Evolutionary conservation across 805 yeast species (phyloP).

Genomic region (Spathaspora sp.): DNA sequence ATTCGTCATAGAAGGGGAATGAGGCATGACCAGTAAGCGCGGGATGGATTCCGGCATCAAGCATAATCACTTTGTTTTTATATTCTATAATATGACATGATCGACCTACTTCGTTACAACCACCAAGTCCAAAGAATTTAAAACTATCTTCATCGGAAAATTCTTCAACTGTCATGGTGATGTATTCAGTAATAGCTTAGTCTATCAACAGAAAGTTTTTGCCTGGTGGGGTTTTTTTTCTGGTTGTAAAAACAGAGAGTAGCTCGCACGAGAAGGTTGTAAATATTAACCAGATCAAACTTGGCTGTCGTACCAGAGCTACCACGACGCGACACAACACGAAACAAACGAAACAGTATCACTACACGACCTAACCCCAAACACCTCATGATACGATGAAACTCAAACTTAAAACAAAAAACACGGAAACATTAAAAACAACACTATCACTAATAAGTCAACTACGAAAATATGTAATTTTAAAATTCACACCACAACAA

Average conservation of each 20-base stretch:
- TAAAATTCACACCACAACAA: slow-evolving; percentile 50
- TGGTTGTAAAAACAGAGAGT: too few species aligned
- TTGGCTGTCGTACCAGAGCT: neutral
- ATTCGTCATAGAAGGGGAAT: slow-evolving; percentile 93
- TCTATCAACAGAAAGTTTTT: too few species aligned
- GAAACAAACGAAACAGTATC: neutral
- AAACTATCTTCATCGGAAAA: slow-evolving; percentile 35
- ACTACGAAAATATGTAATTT: slow-evolving; percentile 52
- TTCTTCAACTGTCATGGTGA: slow-evolving; percentile 12
- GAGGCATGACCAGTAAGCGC: slow-evolving; percentile 88
- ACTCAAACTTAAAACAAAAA: slow-evolving; percentile 15
- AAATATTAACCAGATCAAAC: too few species aligned
- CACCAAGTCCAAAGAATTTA: slow-evolving; percentile 87
- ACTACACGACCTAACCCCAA: neutral
- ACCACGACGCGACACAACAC: neutral
- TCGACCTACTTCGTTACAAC: slow-evolving; percentile 97
- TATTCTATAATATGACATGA: slow-evolving; percentile 91
- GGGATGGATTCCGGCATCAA: slow-evolving; percentile 98
- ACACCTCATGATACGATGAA: slow-evolving; percentile 12
- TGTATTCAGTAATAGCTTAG: neutral
- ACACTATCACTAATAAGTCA: slow-evolving; percentile 48
- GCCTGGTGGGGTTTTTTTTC: too few species aligned
- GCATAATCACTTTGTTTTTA: slow-evolving; percentile 92
- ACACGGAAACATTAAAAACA: slow-evolving; percentile 22
- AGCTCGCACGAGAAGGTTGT: too few species aligned